Conservation (phyloP, 2,329 filamentous ascomycete species). For the Fusarium continuum region DNA sequence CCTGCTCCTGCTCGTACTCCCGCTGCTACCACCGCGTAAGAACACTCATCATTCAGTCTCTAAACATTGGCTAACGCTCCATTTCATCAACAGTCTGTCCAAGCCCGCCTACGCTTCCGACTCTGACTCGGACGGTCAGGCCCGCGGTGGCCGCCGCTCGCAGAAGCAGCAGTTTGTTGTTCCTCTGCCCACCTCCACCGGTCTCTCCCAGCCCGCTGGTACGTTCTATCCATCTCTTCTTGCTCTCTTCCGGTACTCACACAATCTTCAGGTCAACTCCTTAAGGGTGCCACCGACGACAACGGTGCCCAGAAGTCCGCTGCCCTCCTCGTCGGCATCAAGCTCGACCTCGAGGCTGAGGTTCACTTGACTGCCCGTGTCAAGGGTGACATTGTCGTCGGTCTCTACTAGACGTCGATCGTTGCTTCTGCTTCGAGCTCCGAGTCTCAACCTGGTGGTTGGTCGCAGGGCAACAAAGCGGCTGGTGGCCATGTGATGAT, state of each 20-base stretch:
- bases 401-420: constrained; percentile 38
- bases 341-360: constrained; percentile 70
- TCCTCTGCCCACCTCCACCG: constrained; percentile 47
- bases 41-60: constrained; percentile 9
- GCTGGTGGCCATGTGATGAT: constrained; percentile 33
- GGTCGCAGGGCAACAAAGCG: constrained; percentile 19
- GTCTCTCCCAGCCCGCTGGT: constrained; percentile 49
- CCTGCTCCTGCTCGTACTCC: constrained; percentile 32
- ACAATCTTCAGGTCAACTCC: constrained; percentile 56
- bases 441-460: constrained; percentile 15
- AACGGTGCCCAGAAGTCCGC: constrained; percentile 66
- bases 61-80: constrained; percentile 18
- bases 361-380: constrained; percentile 69
- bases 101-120: constrained; percentile 46
- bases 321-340: constrained; percentile 68
- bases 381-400: constrained; percentile 67
- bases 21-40: constrained; percentile 27
- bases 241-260: neutral
- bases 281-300: constrained; percentile 65
- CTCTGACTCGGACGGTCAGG: constrained; percentile 46
- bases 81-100: constrained; percentile 31
- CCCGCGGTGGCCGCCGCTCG: constrained; percentile 43
- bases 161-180: constrained; percentile 43
- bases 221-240: neutral
- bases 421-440: neutral